Base-by-base conservation (phyloP, 805 yeast genomes). In the Ogataea kodamae region DNA sequence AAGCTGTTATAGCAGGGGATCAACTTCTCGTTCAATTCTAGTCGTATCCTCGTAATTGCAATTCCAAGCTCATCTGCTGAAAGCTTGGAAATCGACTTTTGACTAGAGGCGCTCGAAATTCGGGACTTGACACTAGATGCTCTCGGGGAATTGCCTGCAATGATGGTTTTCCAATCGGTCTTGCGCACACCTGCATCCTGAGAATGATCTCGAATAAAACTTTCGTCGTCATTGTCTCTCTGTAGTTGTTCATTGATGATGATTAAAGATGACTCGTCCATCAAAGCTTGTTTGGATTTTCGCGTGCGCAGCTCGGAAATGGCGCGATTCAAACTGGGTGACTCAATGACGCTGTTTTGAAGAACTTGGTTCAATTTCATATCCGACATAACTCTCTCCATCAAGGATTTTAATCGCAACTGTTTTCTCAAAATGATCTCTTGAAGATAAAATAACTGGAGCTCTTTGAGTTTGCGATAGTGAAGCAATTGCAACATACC, bases 381-480 rank as follows among this genome's bases (percentile, higher is more conserved):
- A 15, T 52, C 56, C 3, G 52, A 40, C 5, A 39, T 37, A 18
- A 53, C 46, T 22, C 48, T 42, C 9, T 50, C 55, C 12, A 55
- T 41, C 10, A 61, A 46, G 18, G 35, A 35, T 32, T 48, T 49
- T 9, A 59, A 33, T 15, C 60, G 43, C 6, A 31, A 47, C 55
- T 59, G 76, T 65, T 56, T 72, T 52, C 45, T 57, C 43, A 46
- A 26, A 32, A 50, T 64, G 24, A 52, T 62, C 50, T 43, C 64
- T 60, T 43, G 59, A 38, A 52, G 62, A 61, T 67, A 61, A 39
- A 64, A 61, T 42, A 66, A 59, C 48, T 74, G 81, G 14, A 72
- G 51, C 24, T 74, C 72, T 48, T 74, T 74, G 51, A 64, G 55
- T 45, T 73, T 74, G 52, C 74, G 63, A 48, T 72, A 74, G 30